These are phyloP conservation scores for Mortierella sp. DNA, from an alignment of 371 early-diverging fungal genomes.

Conservation along the genomic window DNA sequence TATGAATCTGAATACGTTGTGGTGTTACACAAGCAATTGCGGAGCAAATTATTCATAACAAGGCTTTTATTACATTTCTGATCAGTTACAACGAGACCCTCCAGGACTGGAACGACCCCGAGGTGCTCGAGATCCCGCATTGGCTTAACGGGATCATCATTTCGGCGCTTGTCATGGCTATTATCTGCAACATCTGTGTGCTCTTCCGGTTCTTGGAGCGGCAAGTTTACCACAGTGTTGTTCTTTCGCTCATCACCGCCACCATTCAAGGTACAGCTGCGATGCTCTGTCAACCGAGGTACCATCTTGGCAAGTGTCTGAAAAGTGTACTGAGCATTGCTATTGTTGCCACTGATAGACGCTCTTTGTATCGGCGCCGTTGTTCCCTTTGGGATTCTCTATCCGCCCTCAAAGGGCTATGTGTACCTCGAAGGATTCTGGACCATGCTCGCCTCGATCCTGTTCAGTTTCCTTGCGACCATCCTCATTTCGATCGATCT, in stretches of 20 bases:
- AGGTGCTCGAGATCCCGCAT: conserved; percentile 10
- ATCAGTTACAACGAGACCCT: conserved; percentile 23
- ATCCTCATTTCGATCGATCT: conserved; percentile 43
- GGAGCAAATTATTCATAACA: not conserved
- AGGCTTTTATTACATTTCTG: not conserved
- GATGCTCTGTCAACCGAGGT: not conserved
- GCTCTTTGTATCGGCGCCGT: conserved; percentile 28
- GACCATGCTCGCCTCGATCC: conserved; percentile 43
- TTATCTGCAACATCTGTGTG: conserved; percentile 43
- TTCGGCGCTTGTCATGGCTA: conserved; percentile 27
- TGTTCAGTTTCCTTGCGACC: conserved; percentile 44
- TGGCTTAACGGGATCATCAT: conserved; percentile 30
- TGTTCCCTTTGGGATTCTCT: conserved; percentile 37
- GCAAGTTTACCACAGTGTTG: conserved; percentile 24
- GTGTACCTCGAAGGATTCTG: conserved; percentile 47
- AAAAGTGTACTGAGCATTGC: not conserved
- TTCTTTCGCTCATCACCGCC: conserved; percentile 33
- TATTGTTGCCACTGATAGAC: conserved; percentile 14
- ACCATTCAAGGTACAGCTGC: conserved; percentile 28
- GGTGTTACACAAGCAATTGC: conserved; percentile 2
- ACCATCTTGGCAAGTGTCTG: not conserved
- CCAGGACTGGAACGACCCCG: conserved; percentile 12
- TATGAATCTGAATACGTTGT: not conserved
- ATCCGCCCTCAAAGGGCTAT: conserved; percentile 28
- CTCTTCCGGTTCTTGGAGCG: conserved; percentile 47